phyloP scores from a whole-genome alignment of 495 filamentous ascomycete species.

The Thozetella sp. region DNA sequence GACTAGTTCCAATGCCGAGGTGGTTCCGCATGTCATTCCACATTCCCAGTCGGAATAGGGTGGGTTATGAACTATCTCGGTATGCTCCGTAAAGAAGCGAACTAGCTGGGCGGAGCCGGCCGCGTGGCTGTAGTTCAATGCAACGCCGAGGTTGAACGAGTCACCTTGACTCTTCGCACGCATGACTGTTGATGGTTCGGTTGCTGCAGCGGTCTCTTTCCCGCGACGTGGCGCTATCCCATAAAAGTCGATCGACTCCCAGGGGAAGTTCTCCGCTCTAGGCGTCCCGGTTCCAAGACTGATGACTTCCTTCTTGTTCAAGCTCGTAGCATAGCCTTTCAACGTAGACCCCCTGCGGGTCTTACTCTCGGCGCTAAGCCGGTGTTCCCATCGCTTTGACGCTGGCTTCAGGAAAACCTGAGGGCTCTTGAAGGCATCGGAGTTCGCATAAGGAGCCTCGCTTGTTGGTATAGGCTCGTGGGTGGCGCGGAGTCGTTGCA shows the following conservation, averaged over 20 bases:
- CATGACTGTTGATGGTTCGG: not conserved
- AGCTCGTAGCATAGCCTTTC: conserved; percentile 65
- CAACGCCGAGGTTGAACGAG: not conserved
- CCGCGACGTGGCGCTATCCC: not conserved
- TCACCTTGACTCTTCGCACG: not conserved
- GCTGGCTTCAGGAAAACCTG: conserved; percentile 50
- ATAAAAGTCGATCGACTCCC: conserved; percentile 2
- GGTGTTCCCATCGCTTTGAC: conserved; percentile 72
- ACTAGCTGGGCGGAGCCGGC: not conserved
- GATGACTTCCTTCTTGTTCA: conserved; percentile 64
- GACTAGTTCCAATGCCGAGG: not conserved
- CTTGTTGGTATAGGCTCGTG: not conserved
- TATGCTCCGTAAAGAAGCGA: not conserved
- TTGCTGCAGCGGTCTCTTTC: not conserved
- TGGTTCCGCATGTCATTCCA: not conserved
- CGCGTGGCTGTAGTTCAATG: not conserved
- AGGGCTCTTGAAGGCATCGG: not conserved
- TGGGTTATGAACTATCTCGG: not conserved
- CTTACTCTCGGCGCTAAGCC: conserved; percentile 48
- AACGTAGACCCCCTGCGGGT: conserved; percentile 53
- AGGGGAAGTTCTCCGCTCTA: conserved; percentile 75
- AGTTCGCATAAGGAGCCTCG: not conserved
- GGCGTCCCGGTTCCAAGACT: conserved; percentile 79
- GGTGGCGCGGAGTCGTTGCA: not conserved
- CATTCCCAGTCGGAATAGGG: not conserved